These are phyloP conservation scores for Aphanomyces euteiches DNA, from an alignment of 352 stramenopile genomes.

Conservation along the genomic window DNA sequence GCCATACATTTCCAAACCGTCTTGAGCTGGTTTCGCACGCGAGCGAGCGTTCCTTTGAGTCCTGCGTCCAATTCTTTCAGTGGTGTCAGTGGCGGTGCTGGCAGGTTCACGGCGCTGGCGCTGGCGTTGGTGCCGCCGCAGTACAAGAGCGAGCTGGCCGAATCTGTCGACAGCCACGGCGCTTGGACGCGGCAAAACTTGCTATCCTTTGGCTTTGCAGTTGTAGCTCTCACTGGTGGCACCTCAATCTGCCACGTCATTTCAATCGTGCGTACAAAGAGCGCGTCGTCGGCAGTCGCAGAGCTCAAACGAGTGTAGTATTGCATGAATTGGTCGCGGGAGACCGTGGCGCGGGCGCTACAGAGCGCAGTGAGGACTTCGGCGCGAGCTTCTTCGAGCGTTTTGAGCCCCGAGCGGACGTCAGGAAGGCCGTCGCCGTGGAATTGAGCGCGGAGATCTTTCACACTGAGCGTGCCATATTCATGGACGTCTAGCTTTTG, in stretches of 20 bases:
- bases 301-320: slow-evolving; percentile 23
- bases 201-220: not conserved
- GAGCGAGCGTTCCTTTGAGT: slow-evolving; percentile 1
- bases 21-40: slow-evolving; percentile 16
- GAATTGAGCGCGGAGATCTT: slow-evolving; percentile 42
- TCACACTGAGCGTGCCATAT: slow-evolving; percentile 38
- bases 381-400: slow-evolving; percentile 34
- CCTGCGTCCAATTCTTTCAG: slow-evolving; percentile 17
- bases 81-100: not conserved
- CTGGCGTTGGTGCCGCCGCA: not conserved
- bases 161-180: slow-evolving; percentile 19
- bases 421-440: slow-evolving; percentile 43
- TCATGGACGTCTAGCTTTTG: slow-evolving; percentile 38
- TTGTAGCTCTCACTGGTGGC: not conserved
- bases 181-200: slow-evolving; percentile 15
- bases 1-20: not conserved
- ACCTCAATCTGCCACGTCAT: not conserved
- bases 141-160: slow-evolving; percentile 25
- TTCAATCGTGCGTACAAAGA: not conserved
- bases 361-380: slow-evolving; percentile 38
- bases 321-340: not conserved
- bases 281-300: not conserved
- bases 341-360: not conserved
- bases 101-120: not conserved
- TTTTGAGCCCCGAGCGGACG: slow-evolving; percentile 39